Conservation (phyloP, 176 grass and related monocot genomes). For the Neostapfia colusana region DNA sequence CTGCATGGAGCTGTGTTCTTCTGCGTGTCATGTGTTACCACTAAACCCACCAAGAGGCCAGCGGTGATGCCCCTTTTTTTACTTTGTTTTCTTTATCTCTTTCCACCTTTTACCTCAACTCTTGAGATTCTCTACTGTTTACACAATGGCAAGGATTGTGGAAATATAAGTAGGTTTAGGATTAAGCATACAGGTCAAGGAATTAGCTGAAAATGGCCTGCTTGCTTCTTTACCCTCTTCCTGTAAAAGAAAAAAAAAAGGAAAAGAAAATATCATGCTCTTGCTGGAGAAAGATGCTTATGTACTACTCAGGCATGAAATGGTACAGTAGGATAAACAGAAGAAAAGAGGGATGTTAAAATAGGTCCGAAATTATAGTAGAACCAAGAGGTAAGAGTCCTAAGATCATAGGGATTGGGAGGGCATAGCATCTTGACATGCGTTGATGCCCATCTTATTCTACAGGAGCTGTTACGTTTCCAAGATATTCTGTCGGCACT, state of each 20-base stretch:
- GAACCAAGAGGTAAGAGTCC: not conserved
- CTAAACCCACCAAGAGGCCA: conserved; percentile 27
- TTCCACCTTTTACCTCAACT: conserved; percentile 48
- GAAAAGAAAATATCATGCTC: no score
- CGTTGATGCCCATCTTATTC: conserved; percentile 23
- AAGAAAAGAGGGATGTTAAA: not conserved
- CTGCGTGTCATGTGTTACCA: conserved; percentile 43
- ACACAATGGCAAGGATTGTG: not conserved
- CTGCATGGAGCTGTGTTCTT: conserved; percentile 32
- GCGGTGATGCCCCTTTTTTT: conserved; percentile 33
- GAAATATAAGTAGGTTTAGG: not conserved
- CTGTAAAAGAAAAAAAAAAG: no score
- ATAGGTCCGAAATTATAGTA: not conserved
- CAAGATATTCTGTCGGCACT: conserved; percentile 41
- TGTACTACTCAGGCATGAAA: no score
- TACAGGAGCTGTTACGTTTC: conserved; percentile 36
- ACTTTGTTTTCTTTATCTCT: conserved; percentile 39
- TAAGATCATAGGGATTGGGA: not conserved
- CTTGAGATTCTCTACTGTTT: conserved; percentile 17
- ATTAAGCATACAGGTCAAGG: not conserved
- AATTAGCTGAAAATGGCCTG: not conserved
- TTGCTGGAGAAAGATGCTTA: not conserved
- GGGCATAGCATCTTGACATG: conserved; percentile 2
- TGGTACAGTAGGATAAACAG: not conserved
- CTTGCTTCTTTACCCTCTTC: not conserved